These are phyloP conservation scores for Actinomucor elegans DNA, from an alignment of 371 early-diverging fungal genomes.

Conservation along the genomic window DNA sequence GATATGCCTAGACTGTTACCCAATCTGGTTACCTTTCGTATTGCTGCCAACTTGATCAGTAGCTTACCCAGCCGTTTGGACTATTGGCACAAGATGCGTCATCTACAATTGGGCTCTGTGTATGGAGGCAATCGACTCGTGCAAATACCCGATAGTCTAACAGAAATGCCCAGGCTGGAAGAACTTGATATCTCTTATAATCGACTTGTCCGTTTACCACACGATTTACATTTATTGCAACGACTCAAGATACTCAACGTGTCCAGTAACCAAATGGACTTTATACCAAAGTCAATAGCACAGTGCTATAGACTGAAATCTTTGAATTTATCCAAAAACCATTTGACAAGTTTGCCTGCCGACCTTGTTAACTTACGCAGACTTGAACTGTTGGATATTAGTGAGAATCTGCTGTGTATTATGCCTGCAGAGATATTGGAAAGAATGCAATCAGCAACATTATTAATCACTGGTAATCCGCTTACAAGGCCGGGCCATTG, in stretches of 20 bases:
- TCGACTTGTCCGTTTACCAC: slow-evolving; percentile 44
- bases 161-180: slow-evolving; percentile 44
- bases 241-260: slow-evolving; percentile 40
- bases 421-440: slow-evolving; percentile 62
- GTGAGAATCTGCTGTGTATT: slow-evolving; percentile 61
- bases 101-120: slow-evolving; percentile 60
- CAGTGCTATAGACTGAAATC: slow-evolving; percentile 40
- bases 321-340: slow-evolving; percentile 58
- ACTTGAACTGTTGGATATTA: slow-evolving; percentile 61
- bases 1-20: slow-evolving; percentile 43
- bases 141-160: slow-evolving; percentile 45
- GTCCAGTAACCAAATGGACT: slow-evolving; percentile 57
- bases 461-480: slow-evolving; percentile 65
- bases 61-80: slow-evolving; percentile 42
- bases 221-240: slow-evolving; percentile 6
- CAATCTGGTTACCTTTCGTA: slow-evolving; percentile 46
- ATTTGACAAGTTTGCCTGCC: slow-evolving; percentile 57
- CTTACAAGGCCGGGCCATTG: slow-evolving; percentile 54
- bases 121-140: slow-evolving; percentile 59
- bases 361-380: slow-evolving; percentile 51
- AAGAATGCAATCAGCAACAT: slow-evolving; percentile 51
- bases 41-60: slow-evolving; percentile 54
- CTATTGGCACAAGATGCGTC: slow-evolving; percentile 47
- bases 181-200: slow-evolving; percentile 62
- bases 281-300: slow-evolving; percentile 60